A percentile compares a stretch with the other conserved stretches of the same genome.
phyloP scores from a whole-genome alignment of 202 grass and related monocot genomes.

The Zoysia matrella region DNA sequence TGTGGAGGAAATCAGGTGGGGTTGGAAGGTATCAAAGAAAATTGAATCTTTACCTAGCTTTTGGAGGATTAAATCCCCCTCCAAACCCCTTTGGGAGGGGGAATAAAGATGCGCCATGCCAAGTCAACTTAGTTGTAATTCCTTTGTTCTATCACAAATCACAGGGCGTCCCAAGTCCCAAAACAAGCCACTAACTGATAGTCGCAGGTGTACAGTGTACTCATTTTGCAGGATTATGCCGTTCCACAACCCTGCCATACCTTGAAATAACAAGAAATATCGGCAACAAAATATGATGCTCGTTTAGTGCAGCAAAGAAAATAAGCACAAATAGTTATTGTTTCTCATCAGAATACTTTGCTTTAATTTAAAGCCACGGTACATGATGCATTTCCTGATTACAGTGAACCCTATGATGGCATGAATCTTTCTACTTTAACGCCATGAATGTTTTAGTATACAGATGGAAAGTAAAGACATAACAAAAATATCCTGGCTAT shows the following conservation, averaged over 20 bases:
- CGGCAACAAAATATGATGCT: not conserved
- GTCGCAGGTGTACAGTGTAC: not conserved
- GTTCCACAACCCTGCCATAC: not conserved
- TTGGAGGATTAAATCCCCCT: no score
- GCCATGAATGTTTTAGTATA: conserved; percentile 47
- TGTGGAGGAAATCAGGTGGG: no score
- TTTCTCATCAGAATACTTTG: conserved; percentile 39
- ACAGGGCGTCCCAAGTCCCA: not conserved
- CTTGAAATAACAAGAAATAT: not conserved
- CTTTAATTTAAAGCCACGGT: conserved; percentile 23
- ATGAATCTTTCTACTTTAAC: conserved; percentile 53
- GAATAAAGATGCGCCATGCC: no score
- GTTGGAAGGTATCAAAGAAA: no score
- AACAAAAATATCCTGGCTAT: conserved; percentile 23
- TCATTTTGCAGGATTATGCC: not conserved
- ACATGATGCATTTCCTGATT: conserved; percentile 55
- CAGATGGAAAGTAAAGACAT: conserved; percentile 37
- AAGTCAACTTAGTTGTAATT: not conserved
- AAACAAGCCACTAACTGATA: not conserved
- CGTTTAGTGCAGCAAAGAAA: not conserved
- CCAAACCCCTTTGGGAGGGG: no score
- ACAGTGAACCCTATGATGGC: conserved; percentile 42
- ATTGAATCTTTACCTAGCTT: no score
- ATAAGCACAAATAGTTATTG: not conserved
- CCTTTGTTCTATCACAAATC: not conserved